Evolutionary conservation across 441 rosid genomes (phyloP), one percentile per base, ranked within the genome.

Genomic region (Syzygium malaccense): DNA sequence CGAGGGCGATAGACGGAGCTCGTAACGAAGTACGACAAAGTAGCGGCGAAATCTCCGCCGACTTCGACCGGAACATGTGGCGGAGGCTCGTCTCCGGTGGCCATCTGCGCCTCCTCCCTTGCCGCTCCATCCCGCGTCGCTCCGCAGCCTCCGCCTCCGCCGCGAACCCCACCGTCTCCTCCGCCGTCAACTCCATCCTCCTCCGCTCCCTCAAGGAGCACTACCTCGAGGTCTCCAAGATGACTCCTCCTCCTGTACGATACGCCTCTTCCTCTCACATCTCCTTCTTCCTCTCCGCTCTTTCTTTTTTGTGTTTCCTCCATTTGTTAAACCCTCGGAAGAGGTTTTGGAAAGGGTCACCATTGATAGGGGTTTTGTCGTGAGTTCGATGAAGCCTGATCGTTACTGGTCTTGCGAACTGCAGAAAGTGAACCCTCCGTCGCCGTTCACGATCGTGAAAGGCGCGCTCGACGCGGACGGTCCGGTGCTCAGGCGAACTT

Each of bases 231-330:
- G 94, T 95, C 89, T 93, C 98, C 90, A 96, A 94, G 89, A 96
- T 96, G 99, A 95, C 94, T 51, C 98, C 98, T 92, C 99, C 99
- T 87, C 99, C 98, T 20, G 99, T 97, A 92, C 89, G 89, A 99
- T 97, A 92, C 89, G 89, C 28, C 79, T 86, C 75, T 18, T 86
- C 89, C 15, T 89, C 91, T 78, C 58, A 0, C 49, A 12, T 14
- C 80, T 37, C 80, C n/a, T 25, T 8, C 5, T 33, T 23, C 55
- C 55, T 62, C 75, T 88, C 37, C 7, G 20, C 54, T 9, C 33
- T 33, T 33, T 33, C 33, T 33, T 53, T n/a, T 79, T 83, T 32
- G 14, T 33, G 66, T 25, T 49, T 85, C 5, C 79, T 37, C 80
- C 49, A 3, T 0, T 37, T 14, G 17, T 78, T 86, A 54, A 56